phyloP scores from a whole-genome alignment of 169 alveolate genomes.

The Plasmodium blacklocki region DNA sequence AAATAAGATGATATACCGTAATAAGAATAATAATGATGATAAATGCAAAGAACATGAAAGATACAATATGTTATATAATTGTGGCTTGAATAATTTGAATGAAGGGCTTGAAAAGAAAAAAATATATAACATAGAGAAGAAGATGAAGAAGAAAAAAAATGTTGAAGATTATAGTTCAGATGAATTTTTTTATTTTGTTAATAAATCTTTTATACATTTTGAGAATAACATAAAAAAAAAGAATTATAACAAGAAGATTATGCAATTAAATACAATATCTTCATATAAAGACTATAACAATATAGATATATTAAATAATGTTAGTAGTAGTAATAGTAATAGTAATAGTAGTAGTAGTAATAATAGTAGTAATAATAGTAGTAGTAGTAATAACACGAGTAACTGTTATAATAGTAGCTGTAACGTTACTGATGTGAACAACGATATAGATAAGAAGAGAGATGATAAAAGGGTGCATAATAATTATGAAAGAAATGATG shows the following conservation, averaged over 20 bases:
- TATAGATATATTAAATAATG: not conserved
- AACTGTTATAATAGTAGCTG: too few species aligned
- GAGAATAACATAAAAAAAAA: not conserved
- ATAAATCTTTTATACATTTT: not conserved
- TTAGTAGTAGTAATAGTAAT: not conserved
- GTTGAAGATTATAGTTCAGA: conserved; percentile 25
- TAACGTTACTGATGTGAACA: too few species aligned
- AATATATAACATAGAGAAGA: not conserved
- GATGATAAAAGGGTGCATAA: too few species aligned
- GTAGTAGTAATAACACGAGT: not conserved
- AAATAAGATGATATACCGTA: not conserved
- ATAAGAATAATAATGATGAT: not conserved
- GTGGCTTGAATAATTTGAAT: not conserved
- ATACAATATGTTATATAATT: conserved; percentile 1
- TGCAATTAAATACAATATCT: not conserved
- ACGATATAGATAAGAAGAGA: too few species aligned
- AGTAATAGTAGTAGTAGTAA: not conserved
- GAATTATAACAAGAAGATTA: not conserved
- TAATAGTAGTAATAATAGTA: not conserved
- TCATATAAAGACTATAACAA: not conserved
- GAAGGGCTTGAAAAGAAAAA: not conserved
- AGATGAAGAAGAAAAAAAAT: not conserved
- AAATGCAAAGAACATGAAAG: not conserved
- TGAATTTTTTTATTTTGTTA: conserved; percentile 14
- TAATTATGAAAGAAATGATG: too few species aligned